These are phyloP conservation scores for Allantophomopsis cytisporea DNA, from an alignment of 2,329 filamentous ascomycete species.

Conservation along the genomic window DNA sequence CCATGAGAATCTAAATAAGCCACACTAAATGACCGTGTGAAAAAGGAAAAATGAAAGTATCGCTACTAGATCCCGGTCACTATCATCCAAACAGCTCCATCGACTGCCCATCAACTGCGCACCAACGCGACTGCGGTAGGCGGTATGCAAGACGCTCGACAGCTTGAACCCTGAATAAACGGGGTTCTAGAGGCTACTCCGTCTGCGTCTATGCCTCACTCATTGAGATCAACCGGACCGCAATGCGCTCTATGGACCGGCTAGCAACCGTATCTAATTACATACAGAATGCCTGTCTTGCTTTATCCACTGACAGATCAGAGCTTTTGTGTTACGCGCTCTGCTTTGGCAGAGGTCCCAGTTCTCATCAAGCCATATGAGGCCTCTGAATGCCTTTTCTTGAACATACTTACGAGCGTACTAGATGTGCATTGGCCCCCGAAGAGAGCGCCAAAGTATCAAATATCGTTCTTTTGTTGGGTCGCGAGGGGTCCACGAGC, in stretches of 20 bases:
- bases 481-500: constrained; percentile 14
- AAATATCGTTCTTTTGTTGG: constrained; percentile 9
- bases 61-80: too few species aligned
- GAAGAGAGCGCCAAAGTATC: constrained; percentile 14
- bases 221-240: not conserved
- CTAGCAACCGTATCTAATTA: not conserved
- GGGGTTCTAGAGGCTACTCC: not conserved
- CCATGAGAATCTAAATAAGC: too few species aligned
- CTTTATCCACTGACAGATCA: constrained; percentile 25
- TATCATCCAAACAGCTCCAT: too few species aligned
- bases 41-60: too few species aligned
- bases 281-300: not conserved
- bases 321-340: constrained; percentile 28
- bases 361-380: constrained; percentile 6
- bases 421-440: constrained; percentile 12
- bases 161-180: not conserved
- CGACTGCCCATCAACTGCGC: not conserved
- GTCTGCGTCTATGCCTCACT: not conserved
- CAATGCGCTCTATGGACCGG: not conserved
- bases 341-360: constrained; percentile 17
- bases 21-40: too few species aligned
- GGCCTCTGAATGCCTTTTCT: not conserved
- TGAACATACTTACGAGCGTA: constrained; percentile 3
- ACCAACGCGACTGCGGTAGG: not conserved
- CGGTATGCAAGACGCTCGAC: not conserved